These are phyloP conservation scores for Prunus mongolica DNA, from an alignment of 306 rosid genomes.

Conservation along the genomic window DNA sequence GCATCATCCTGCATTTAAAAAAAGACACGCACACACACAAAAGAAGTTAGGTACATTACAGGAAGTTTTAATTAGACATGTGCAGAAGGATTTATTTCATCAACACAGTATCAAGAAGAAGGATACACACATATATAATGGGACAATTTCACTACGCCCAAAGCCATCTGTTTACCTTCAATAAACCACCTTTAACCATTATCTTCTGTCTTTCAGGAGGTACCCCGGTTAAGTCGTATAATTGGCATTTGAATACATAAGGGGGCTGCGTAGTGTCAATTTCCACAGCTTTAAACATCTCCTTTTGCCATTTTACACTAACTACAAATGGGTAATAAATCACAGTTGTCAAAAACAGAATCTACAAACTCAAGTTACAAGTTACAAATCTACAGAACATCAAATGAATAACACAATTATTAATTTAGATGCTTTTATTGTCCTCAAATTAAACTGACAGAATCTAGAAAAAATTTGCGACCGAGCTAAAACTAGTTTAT, in stretches of 20 bases:
- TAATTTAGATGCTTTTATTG: background rate
- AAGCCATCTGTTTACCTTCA: conserved; percentile 57
- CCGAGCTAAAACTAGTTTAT: background rate
- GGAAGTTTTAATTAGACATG: background rate
- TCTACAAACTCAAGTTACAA: background rate
- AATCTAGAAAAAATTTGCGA: background rate
- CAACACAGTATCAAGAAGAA: conserved; percentile 7
- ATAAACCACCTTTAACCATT: conserved; percentile 96
- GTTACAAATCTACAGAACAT: background rate
- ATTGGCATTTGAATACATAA: conserved; percentile 87
- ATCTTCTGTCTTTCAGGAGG: conserved; percentile 98
- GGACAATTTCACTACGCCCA: background rate
- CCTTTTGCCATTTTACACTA: conserved; percentile 93
- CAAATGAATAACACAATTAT: background rate
- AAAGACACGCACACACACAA: background rate
- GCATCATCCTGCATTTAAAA: conserved; percentile 77
- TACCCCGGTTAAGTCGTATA: conserved; percentile 89
- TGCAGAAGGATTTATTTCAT: background rate
- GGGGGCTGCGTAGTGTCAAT: conserved; percentile 86
- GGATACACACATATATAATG: background rate
- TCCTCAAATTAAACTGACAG: background rate
- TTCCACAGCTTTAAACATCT: conserved; percentile 72
- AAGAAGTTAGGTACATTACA: background rate
- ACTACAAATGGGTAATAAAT: conserved; percentile 38
- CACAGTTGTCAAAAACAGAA: conserved; percentile 10